Evolutionary conservation across 2,329 filamentous ascomycete species (phyloP), one percentile per base, ranked within the genome.

Genomic region (Claviceps sp.): DNA sequence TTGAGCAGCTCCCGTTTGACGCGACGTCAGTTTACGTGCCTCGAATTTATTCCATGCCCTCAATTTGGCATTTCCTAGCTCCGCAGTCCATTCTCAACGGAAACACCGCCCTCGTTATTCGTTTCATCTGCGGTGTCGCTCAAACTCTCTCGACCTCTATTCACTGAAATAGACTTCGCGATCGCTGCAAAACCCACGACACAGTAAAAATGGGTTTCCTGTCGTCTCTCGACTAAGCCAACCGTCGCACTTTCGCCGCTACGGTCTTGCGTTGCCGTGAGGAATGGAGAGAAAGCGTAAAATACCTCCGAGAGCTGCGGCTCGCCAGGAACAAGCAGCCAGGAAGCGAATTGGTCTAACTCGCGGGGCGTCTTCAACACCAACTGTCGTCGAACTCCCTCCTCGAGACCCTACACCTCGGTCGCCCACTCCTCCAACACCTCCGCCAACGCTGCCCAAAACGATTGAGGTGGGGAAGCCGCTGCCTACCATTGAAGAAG

Each of bases 401-500:
- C 6, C 65, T 64, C 43, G 67, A 70, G 61, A 56, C 55, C 58
- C 65, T 22, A 56, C 60, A 43, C 59, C 64, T 37, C 58, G 62
- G 43, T 58, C 62, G 50, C 59, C 60, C 14, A 57, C 60, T 40
- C 58, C 60, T 37, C 64, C 64, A 43, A 66, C 63, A 52, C 63
- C 66, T 14, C 67, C 63, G 48, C 65, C 66, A 57, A 68, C 69
- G 52, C 62, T 90, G 51, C 85, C 85, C 26, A 79, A 74, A 55
- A 79, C 78, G 46, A 69, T 89, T 38, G 71, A 76, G 58, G 68
- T 83, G 2, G 82, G 81, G 48, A 80, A 84, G 60, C 82, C 85
- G 16, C 69, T 91, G 37, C 86, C 86, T 2, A 86, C 82, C 0
- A 75, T 89, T 14, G 76, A 83, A 58, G 74, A 79, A 48, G 72